Conservation (phyloP, 169 alveolate genomes). For the Fabrea salina region DNA sequence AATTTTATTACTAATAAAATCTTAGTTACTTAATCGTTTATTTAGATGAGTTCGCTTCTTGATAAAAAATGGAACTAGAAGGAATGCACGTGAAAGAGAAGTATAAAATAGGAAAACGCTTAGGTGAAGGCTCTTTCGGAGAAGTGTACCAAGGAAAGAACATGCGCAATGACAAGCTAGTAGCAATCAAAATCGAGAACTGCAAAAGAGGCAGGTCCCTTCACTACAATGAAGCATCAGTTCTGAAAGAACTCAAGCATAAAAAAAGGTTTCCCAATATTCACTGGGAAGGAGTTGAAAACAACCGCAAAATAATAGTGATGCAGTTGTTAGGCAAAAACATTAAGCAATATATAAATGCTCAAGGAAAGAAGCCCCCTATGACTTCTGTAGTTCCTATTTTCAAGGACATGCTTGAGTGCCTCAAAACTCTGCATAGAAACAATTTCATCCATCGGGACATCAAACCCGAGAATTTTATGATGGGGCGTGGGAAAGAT, state of each 20-base stretch:
- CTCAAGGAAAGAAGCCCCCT: too few species aligned
- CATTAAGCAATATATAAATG: too few species aligned
- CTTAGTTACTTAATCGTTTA: too few species aligned
- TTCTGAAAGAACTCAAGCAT: slow-evolving; percentile 55
- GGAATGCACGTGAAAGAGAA: too few species aligned
- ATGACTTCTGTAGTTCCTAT: too few species aligned
- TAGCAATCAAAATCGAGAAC: slow-evolving; percentile 69
- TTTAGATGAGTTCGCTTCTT: too few species aligned
- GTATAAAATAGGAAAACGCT: slow-evolving; percentile 50
- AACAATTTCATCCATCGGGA: slow-evolving; percentile 58
- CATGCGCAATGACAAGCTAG: slow-evolving; percentile 48
- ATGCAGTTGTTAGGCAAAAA: slow-evolving; percentile 62
- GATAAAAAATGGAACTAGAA: too few species aligned
- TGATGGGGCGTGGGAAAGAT: slow-evolving; percentile 44
- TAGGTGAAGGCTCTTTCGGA: slow-evolving; percentile 86
- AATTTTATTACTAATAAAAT: too few species aligned
- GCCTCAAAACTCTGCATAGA: slow-evolving; percentile 46
- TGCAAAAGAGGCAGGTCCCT: slow-evolving; percentile 45
- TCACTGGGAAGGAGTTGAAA: slow-evolving; percentile 36
- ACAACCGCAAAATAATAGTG: slow-evolving; percentile 48
- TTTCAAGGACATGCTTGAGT: neutral
- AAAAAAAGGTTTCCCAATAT: slow-evolving; percentile 54
- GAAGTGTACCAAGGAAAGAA: slow-evolving; percentile 67
- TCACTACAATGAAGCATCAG: slow-evolving; percentile 54
- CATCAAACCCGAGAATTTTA: slow-evolving; percentile 61